phyloP scores from a whole-genome alignment of 2,329 filamentous ascomycete genomes.

The Bipolaris bicolor region DNA sequence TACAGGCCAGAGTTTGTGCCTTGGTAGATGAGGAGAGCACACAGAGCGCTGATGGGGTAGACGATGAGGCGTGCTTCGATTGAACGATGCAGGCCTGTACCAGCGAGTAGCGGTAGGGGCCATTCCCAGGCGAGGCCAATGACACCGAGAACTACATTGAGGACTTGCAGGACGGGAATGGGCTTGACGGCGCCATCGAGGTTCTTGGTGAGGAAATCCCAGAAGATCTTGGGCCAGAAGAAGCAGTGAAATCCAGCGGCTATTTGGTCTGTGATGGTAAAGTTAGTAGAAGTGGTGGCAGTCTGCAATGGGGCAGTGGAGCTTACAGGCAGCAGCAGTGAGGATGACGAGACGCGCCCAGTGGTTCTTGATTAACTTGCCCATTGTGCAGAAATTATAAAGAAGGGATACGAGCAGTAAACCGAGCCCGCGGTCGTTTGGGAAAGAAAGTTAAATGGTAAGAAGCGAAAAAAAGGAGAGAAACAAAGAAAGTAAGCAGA shows the following conservation, averaged over 20 bases:
- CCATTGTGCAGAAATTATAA: slow-evolving; percentile 65
- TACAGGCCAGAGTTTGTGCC: slow-evolving; percentile 91
- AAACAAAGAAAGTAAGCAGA: slow-evolving; percentile 14
- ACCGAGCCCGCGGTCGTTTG: slow-evolving; percentile 37
- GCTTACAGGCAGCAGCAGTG: slow-evolving; percentile 77
- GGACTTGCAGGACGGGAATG: slow-evolving; percentile 83
- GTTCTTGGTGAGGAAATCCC: slow-evolving; percentile 92
- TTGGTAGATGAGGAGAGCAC: slow-evolving; percentile 83
- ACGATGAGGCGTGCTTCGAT: slow-evolving; percentile 85
- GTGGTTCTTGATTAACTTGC: slow-evolving; percentile 99
- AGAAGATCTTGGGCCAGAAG: slow-evolving; percentile 99
- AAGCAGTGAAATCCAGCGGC: slow-evolving; percentile 82
- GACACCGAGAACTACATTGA: slow-evolving; percentile 85
- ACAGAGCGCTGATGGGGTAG: slow-evolving; percentile 77
- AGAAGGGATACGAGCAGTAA: slow-evolving; percentile 38
- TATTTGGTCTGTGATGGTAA: slow-evolving; percentile 72
- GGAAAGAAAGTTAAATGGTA: slow-evolving; percentile 15
- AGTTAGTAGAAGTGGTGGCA: background rate
- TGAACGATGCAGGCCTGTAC: slow-evolving; percentile 79
- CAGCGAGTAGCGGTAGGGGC: slow-evolving; percentile 78
- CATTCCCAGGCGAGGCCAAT: slow-evolving; percentile 86
- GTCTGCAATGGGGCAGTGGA: background rate
- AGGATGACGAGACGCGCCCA: slow-evolving; percentile 94
- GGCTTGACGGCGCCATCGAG: slow-evolving; percentile 87
- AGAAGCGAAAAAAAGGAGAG: slow-evolving; percentile 9